Conservation (phyloP, 129 eudicot genomes). For the Helianthus tuberosus region DNA sequence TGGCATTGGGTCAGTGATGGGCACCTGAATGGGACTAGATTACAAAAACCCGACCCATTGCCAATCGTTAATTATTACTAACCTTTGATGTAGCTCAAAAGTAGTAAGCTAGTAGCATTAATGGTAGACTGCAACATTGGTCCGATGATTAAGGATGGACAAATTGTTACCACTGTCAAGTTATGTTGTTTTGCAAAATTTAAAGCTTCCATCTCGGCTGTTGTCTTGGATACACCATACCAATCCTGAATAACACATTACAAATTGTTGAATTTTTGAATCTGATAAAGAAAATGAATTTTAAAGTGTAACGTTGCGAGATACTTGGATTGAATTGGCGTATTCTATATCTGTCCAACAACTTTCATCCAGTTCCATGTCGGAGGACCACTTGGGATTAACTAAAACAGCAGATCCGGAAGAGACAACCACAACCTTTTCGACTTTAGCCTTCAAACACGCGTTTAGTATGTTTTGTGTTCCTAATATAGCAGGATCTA, state of each 20-base stretch:
- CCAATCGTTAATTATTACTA: background rate
- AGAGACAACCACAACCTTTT: constrained; percentile 46
- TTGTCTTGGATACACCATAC: background rate
- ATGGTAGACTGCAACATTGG: constrained; percentile 52
- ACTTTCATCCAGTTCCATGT: constrained; percentile 43
- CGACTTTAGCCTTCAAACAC: constrained; percentile 38
- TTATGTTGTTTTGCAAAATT: constrained; percentile 25
- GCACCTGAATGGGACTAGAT: background rate
- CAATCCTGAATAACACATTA: constrained; percentile 32
- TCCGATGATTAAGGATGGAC: constrained; percentile 47
- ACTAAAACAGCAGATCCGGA: constrained; percentile 33
- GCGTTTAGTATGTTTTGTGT: constrained; percentile 51
- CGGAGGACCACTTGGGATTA: constrained; percentile 46
- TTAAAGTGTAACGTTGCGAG: background rate
- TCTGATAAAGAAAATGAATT: background rate
- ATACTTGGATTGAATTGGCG: constrained; percentile 30
- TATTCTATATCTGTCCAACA: constrained; percentile 46
- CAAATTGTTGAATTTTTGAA: background rate
- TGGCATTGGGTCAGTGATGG: no score
- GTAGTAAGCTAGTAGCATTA: constrained; percentile 39
- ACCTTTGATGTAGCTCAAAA: constrained; percentile 47
- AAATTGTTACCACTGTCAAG: constrained; percentile 39
- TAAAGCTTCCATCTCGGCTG: constrained; percentile 46
- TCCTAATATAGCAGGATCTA: constrained; percentile 49
- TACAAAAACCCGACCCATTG: background rate